phyloP scores from a whole-genome alignment of 2,329 filamentous ascomycete species.

The Colletotrichum sp. region DNA sequence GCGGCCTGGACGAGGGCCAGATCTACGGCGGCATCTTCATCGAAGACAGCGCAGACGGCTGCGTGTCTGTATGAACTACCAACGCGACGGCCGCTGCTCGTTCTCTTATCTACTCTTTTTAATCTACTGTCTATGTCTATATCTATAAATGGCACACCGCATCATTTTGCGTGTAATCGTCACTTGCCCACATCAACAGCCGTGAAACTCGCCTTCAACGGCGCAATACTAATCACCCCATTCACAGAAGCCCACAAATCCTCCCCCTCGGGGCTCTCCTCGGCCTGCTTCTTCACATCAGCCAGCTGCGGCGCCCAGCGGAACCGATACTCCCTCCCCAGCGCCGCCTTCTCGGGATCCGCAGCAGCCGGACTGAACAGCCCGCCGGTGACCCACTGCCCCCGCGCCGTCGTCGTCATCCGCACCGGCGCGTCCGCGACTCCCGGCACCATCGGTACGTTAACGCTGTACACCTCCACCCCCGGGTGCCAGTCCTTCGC shows the following conservation, averaged over 20 bases:
- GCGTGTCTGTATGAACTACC: constrained; percentile 39
- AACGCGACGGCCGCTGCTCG: background rate
- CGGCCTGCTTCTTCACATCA: constrained; percentile 19
- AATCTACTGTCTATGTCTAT: background rate
- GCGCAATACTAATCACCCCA: constrained; percentile 19
- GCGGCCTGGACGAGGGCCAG: constrained; percentile 50
- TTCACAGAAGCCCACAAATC: constrained; percentile 23
- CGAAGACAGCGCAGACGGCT: constrained; percentile 47
- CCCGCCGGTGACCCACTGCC: constrained; percentile 64
- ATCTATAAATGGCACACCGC: background rate
- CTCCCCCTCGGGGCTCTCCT: constrained; percentile 19
- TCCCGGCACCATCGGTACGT: constrained; percentile 69
- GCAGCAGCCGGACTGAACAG: constrained; percentile 17
- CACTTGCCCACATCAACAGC: constrained; percentile 1
- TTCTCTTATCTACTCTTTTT: background rate
- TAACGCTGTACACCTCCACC: constrained; percentile 71
- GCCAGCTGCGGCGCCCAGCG: constrained; percentile 21
- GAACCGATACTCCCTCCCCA: constrained; percentile 9
- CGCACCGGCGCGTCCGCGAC: constrained; percentile 64
- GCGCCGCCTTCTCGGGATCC: constrained; percentile 11
- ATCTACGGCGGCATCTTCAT: constrained; percentile 57
- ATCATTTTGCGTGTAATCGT: background rate
- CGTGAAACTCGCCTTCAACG: constrained; percentile 19
- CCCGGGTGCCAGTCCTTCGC: constrained; percentile 60
- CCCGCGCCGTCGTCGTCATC: constrained; percentile 74